phyloP scores from a whole-genome alignment of 345 rosid species.

The Murraya paniculata region DNA sequence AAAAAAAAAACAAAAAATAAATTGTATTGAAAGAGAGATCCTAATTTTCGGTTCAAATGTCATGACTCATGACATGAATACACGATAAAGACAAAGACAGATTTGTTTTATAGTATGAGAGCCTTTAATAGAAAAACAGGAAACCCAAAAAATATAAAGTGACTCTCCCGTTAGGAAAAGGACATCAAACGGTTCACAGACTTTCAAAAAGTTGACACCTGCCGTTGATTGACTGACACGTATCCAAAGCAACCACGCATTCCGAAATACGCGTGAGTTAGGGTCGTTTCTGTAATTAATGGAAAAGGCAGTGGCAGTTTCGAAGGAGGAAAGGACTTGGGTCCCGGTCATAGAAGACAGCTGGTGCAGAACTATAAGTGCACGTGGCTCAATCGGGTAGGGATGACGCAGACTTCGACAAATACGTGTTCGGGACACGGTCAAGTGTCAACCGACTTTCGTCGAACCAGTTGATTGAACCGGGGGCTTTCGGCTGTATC shows the following conservation, averaged over 20 bases:
- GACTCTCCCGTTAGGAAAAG: not conserved
- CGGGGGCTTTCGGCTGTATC: not conserved
- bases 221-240: constrained; percentile 6
- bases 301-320: not conserved
- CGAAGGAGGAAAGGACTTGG: not conserved
- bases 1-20: not conserved
- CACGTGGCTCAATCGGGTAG: constrained; percentile 12
- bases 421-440: constrained; percentile 7
- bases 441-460: not conserved
- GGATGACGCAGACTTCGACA: constrained; percentile 18
- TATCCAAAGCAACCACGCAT: not conserved
- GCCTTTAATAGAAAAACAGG: not conserved
- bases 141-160: not conserved
- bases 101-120: not conserved
- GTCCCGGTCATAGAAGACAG: constrained; percentile 5
- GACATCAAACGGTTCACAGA: constrained; percentile 2
- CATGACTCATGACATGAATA: not conserved
- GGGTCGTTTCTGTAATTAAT: constrained; percentile 10
- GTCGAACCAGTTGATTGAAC: not conserved
- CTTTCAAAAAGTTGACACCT: not conserved
- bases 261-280: not conserved
- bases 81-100: not conserved
- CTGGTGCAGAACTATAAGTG: constrained; percentile 2
- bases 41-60: not conserved
- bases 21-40: not conserved